These are phyloP conservation scores for Psilocybe cyanescens DNA, from an alignment of 768 basidiomycete species.

Conservation along the genomic window DNA sequence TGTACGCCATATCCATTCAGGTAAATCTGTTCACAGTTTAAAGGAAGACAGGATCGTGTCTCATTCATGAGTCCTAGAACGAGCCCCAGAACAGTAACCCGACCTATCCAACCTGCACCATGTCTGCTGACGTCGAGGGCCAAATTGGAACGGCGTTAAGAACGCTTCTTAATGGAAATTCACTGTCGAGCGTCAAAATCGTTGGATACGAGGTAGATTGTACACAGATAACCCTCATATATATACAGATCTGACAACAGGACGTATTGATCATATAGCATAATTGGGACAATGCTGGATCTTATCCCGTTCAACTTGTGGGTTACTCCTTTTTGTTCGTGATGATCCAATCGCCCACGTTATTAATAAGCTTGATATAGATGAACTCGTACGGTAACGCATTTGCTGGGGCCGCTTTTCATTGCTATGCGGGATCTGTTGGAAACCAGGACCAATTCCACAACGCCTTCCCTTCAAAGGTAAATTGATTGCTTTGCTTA, in stretches of 20 bases:
- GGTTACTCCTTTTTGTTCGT: conserved; percentile 1
- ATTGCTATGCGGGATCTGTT: conserved; percentile 68
- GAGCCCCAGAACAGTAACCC: conserved; percentile 62
- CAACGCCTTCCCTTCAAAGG: conserved; percentile 58
- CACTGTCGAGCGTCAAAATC: conserved; percentile 60
- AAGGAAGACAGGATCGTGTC: background rate
- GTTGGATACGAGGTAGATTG: conserved; percentile 49
- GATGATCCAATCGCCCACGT: too few relatives aligned
- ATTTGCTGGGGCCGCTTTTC: conserved; percentile 71
- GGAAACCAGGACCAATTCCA: conserved; percentile 60
- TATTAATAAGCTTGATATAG: conserved; percentile 20
- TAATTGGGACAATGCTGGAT: conserved; percentile 71
- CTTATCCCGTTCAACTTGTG: conserved; percentile 60
- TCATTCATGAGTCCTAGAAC: conserved; percentile 31
- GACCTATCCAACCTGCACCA: conserved; percentile 67
- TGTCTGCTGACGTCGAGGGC: conserved; percentile 60
- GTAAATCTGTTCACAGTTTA: conserved; percentile 1
- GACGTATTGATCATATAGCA: conserved; percentile 40
- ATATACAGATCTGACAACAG: too few relatives aligned
- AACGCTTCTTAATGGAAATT: conserved; percentile 63
- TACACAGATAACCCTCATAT: background rate
- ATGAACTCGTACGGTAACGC: conserved; percentile 60
- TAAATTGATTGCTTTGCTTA: conserved; percentile 14
- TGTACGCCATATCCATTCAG: conserved; percentile 70
- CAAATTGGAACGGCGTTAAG: conserved; percentile 60